Percentiles rank a stretch among this genome's conserved stretches.
These are phyloP conservation scores for Cercospora nicotianae DNA, from an alignment of 2,329 filamentous ascomycete genomes.

Conservation along the genomic window DNA sequence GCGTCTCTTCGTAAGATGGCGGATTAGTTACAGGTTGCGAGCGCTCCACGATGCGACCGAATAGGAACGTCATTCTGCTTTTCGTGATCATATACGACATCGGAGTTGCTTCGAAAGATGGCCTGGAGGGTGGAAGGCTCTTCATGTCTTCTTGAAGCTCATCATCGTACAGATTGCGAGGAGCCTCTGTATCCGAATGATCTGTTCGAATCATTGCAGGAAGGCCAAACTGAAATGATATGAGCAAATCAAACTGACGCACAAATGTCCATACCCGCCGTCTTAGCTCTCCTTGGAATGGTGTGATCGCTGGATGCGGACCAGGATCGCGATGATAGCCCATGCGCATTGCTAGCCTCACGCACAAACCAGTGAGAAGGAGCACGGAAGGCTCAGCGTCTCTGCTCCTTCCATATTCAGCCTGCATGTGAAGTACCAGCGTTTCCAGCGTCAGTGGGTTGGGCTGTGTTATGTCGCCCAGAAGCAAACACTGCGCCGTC, in stretches of 20 bases:
- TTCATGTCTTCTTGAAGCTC: slow-evolving; percentile 72
- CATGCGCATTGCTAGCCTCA: slow-evolving; percentile 67
- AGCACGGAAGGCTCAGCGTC: slow-evolving; percentile 70
- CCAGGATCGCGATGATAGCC: slow-evolving; percentile 77
- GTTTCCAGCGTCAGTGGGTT: slow-evolving; percentile 76
- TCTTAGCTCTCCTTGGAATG: slow-evolving; percentile 73
- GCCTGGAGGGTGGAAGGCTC: slow-evolving; percentile 65
- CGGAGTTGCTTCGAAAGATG: slow-evolving; percentile 69
- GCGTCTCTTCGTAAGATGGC: slow-evolving; percentile 59
- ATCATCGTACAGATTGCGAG: slow-evolving; percentile 77
- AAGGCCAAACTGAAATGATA: slow-evolving; percentile 69
- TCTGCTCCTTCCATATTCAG: slow-evolving; percentile 71
- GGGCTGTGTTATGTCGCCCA: slow-evolving; percentile 75
- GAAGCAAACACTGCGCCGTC: slow-evolving; percentile 74
- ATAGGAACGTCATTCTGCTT: slow-evolving; percentile 64
- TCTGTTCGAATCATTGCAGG: slow-evolving; percentile 68
- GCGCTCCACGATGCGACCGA: slow-evolving; percentile 70
- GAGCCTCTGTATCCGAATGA: slow-evolving; percentile 73
- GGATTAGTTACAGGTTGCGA: slow-evolving; percentile 62
- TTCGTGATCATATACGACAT: slow-evolving; percentile 79
- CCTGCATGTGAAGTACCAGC: slow-evolving; percentile 71
- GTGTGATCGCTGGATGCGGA: slow-evolving; percentile 69
- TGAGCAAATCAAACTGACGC: slow-evolving; percentile 71
- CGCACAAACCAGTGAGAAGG: slow-evolving; percentile 60
- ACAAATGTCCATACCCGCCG: slow-evolving; percentile 67